Base-by-base conservation (phyloP, 768 basidiomycete genomes). In the Lentinula detonsa region DNA sequence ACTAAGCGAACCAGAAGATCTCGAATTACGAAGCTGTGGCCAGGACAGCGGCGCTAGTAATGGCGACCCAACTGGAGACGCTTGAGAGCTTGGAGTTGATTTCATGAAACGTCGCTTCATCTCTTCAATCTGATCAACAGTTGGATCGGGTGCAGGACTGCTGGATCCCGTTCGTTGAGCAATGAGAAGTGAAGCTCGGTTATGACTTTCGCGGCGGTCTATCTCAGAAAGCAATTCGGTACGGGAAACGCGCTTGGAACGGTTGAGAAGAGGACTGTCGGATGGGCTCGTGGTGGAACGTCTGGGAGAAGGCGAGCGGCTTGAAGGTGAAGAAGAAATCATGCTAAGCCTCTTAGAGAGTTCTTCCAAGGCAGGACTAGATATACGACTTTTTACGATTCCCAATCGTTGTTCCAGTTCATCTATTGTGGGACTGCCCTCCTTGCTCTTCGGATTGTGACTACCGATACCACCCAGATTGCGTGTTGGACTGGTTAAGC, bases 341-440 rank as follows among this genome's bases (percentile, higher is more conserved):
- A 74, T 72, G 60, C 74, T 76, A 57, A 82, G 67, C 34, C 77
- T 73, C 57, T 79, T 80, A 13, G 75, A 75, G 43, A 81, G 74
- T 64, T 84, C 83, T 61, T 81, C 80, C 18, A 81, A 68, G 8
- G 78, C 77, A 11, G 85, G 84, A 60, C 84, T 87, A 37, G 78
- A 75, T 64, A 84, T 82, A 18, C 82, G 77, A 53, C 72, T 82
- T 68, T 74, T 83, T 53, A 73, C 69, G 43, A 88, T 81, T 10
- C 86, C 83, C 46, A 88, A 72, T 23, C 84, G 77, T 64, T 83
- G 80, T 63, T 87, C 83, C 16, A 87, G 74, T 67, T 88, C 87
- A 59, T 85, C 85, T 23, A 88, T 76, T 46, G 83, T 78, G 48
- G 87, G 85, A 65, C 82, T 86, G 42, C 75, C 76, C 63, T 86